Base-by-base conservation (phyloP, 2,329 filamentous ascomycete species). In the Hymenoscyphus infarciens region DNA sequence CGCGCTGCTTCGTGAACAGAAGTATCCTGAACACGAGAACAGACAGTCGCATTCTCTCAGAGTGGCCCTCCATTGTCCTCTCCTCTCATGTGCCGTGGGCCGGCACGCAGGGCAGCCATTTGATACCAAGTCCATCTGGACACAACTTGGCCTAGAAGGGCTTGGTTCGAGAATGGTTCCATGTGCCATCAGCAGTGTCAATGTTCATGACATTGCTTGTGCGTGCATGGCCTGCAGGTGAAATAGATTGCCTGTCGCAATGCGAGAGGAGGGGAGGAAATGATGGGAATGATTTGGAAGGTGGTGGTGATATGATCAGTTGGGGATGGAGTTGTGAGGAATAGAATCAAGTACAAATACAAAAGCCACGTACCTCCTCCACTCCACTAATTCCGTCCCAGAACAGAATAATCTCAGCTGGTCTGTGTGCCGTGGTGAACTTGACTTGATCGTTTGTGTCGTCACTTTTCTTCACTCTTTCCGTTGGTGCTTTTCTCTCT, bases 81-180 rank as follows among this genome's bases (percentile, higher is more conserved):
- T n/a, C 16, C 2, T 22, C n/a, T 31, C n/a, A n/a, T n/a, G n/a
- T n/a, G 27, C 54, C 15, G 33, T 56, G 6, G 16, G 5, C n/a
- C 10, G 29, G 29, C 29, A 31, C 29, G 19, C 42, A 22, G 42
- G 4, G 19, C 42, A 22, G 42, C 42, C 42, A 49, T 49, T 49
- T 49, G 8, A 19, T 19, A 49, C 42, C 42, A 49, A 22, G 42
- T 49, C 42, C 19, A 53, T 38, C 38, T 42, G 53, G 42, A 27
- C 31, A 33, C 19, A 54, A 60, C 64, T 59, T 61, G 63, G 33
- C 64, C 64, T 54, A 63, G 49, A 63, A 56, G 52, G 63, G 61
- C 49, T 60, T 63, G 61, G 63, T 61, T 19, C 10, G 19, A 49
- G 42, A 49, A 49, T 49, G 42, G 42, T 56, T 64, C 63, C 59